Evolutionary conservation across 202 grass and related monocot species (phyloP).

Genomic region (Carex arenaria): DNA sequence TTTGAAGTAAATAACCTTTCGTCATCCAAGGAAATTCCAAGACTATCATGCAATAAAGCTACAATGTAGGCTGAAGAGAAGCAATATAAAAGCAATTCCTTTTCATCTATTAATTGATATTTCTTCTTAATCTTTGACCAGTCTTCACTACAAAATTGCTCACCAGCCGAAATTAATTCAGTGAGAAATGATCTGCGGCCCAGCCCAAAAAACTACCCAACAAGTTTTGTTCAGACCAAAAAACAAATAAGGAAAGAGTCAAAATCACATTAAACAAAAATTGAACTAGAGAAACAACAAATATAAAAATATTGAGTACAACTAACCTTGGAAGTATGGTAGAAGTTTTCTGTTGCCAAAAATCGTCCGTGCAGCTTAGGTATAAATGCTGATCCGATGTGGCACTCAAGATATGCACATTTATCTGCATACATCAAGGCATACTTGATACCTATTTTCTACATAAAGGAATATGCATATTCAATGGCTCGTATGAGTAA

Average conservation of each 20-base stretch:
- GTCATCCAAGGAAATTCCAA: constrained; percentile 61
- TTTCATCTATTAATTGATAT: constrained; percentile 64
- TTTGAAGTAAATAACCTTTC: constrained; percentile 43
- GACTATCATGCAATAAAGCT: constrained; percentile 74
- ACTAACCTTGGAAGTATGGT: constrained; percentile 86
- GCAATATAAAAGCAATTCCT: constrained; percentile 76
- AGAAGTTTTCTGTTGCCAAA: constrained; percentile 91
- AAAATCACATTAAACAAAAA: constrained; percentile 2
- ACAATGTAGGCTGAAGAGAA: constrained; percentile 93
- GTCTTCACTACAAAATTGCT: constrained; percentile 79
- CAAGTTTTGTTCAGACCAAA: background rate
- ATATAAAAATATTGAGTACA: background rate
- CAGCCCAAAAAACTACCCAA: constrained; percentile 73
- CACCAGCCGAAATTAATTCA: constrained; percentile 64
- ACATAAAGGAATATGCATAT: background rate
- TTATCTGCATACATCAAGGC: constrained; percentile 44
- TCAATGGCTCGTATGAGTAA: background rate
- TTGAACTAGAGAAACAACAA: background rate
- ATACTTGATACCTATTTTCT: constrained; percentile 8
- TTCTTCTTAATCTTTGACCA: constrained; percentile 69
- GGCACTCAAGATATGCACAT: constrained; percentile 57
- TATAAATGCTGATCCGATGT: constrained; percentile 54
- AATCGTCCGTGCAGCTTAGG: constrained; percentile 66
- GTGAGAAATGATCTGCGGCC: constrained; percentile 52
- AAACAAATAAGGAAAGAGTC: background rate